These are phyloP conservation scores for Eutrema heterophyllum DNA, from an alignment of 345 rosid genomes.

Conservation along the genomic window DNA sequence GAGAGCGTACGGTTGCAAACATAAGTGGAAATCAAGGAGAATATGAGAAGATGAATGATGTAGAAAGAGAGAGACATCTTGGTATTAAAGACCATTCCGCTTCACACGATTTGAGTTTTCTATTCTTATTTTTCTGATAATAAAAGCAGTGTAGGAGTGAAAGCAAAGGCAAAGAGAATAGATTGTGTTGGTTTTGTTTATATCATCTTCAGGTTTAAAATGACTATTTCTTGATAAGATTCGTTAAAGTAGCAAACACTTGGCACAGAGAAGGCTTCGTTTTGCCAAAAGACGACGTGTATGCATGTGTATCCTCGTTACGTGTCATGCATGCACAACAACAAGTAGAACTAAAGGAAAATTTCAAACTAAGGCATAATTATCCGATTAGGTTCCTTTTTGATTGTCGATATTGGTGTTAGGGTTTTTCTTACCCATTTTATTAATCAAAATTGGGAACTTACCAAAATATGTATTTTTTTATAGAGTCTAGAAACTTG, in stretches of 20 bases:
- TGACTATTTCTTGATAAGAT: conserved; percentile 2
- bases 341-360: background rate
- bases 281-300: conserved; percentile 13
- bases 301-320: background rate
- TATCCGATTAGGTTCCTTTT: background rate
- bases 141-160: background rate
- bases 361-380: background rate
- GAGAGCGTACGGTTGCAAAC: conserved; percentile 24
- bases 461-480: no score
- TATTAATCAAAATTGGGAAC: no score
- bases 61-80: conserved; percentile 13
- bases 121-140: background rate
- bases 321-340: conserved; percentile 24
- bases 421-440: no score
- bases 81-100: background rate
- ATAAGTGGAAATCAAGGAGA: conserved; percentile 10
- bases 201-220: background rate
- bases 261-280: conserved; percentile 9
- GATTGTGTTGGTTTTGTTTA: conserved; percentile 5
- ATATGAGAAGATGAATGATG: conserved; percentile 13
- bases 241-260: conserved; percentile 18
- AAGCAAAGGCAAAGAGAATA: background rate
- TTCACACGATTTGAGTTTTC: background rate
- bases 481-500: no score
- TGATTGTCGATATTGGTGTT: no score